Evolutionary conservation across 371 early-diverging fungal species (phyloP), one percentile per base, ranked within the genome.

Genomic region (Mucor plumbeus): DNA sequence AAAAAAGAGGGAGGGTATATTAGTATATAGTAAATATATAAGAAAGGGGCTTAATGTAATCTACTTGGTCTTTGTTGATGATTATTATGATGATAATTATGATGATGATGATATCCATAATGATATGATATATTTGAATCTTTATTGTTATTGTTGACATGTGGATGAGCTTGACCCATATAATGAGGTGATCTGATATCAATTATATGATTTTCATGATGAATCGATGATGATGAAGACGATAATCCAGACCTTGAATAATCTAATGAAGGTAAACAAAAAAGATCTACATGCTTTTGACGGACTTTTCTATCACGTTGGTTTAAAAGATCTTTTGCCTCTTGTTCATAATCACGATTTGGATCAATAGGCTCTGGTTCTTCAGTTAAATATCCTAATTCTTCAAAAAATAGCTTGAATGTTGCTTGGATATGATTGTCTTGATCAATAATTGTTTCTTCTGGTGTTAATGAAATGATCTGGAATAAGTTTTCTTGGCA

Each of bases 401-500:
- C 77, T 60, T 74, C 69, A 68, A 74, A 77, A 53, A 77, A 77
- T 7, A 76, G 44, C 33, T 70, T 66, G 66, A 61, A 65, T 9
- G 71, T 60, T 4, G 71, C 59, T n/a, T 70, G 68, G 10, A 79
- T 76, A 47, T 76, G 80, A 53, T 82, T 79, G 47, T 78, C 69
- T 60, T 77, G 63, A 53, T 80, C 80, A 59, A 74, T 65, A 1
- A 47, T 56, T 1, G 82, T 61, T 54, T 79, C 82, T 67, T 82
- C 82, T 9, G 82, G 78, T 36, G 75, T 70, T 19, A 82, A 59
- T 7, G 78, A 70, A 6, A 79, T 4, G 41, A 82, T 78, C 35
- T 71, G 71, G 59, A 78, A 78, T 21, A 78, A 59, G 55, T 78
- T 78, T 44, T 81, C 81, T 69, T 81, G 81, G 36, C 71, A 72